Conservation (phyloP, 768 basidiomycete genomes). For the Boletus speciosus region DNA sequence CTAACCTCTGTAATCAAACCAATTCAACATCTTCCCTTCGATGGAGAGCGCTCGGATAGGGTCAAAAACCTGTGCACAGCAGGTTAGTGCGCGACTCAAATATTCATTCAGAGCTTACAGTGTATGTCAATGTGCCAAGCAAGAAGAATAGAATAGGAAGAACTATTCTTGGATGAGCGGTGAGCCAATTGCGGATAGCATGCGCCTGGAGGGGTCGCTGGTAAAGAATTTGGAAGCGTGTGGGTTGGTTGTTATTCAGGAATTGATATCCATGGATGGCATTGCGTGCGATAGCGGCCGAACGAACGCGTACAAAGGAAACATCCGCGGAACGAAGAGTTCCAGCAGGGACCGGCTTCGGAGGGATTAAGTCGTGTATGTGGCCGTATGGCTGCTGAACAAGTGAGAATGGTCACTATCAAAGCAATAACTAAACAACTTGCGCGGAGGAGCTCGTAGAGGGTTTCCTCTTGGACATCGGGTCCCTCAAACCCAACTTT, state of each 20-base stretch:
- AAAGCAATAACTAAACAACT: conserved; percentile 22
- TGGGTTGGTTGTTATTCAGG: conserved; percentile 27
- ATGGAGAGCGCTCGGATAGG: conserved; percentile 85
- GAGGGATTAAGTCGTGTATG: conserved; percentile 62
- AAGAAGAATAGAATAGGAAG: conserved; percentile 81
- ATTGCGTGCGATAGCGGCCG: conserved; percentile 82
- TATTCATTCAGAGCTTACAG: conserved; percentile 45
- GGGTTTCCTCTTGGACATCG: conserved; percentile 73
- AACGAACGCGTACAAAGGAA: conserved; percentile 56
- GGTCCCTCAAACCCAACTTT: conserved; percentile 87
- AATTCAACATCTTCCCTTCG: conserved; percentile 74
- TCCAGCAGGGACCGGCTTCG: conserved; percentile 61
- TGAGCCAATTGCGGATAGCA: conserved; percentile 72
- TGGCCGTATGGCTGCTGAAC: conserved; percentile 70
- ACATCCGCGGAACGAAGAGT: conserved; percentile 63
- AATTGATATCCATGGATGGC: conserved; percentile 61
- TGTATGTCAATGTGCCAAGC: conserved; percentile 86
- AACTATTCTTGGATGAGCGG: conserved; percentile 81
- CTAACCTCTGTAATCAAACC: conserved; percentile 77
- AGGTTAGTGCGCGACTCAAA: not conserved
- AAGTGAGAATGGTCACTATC: not conserved
- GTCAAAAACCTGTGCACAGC: conserved; percentile 73
- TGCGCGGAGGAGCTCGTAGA: conserved; percentile 79
- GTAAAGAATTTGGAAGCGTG: conserved; percentile 54
- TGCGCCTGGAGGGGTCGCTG: conserved; percentile 64